phyloP scores from a whole-genome alignment of 768 basidiomycete genomes.

The Xerocomellus chrysenteron region DNA sequence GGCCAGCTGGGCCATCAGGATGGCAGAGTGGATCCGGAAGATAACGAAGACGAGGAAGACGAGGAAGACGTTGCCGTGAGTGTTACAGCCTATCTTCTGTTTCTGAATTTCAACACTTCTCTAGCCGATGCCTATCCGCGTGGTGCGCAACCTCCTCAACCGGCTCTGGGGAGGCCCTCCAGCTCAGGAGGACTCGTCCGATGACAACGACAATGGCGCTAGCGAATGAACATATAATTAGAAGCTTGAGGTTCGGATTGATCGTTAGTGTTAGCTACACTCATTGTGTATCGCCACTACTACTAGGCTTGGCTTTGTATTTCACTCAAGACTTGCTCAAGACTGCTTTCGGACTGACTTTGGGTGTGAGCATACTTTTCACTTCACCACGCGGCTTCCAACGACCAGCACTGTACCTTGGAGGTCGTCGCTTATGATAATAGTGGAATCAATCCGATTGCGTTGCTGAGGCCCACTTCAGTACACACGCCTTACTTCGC shows the following conservation, averaged over 20 bases:
- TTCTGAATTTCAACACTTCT: neutral
- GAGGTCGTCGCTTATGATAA: too few relatives aligned
- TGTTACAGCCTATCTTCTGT: neutral
- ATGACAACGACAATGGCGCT: constrained; percentile 17
- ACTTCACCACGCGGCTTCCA: too few relatives aligned
- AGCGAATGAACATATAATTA: neutral
- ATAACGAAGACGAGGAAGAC: constrained; percentile 39
- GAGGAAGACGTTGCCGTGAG: constrained; percentile 49
- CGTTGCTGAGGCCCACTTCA: too few relatives aligned
- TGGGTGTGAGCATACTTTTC: too few relatives aligned
- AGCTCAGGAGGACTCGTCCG: constrained; percentile 20
- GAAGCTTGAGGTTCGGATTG: neutral
- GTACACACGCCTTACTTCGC: neutral
- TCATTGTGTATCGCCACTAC: neutral
- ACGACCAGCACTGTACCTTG: too few relatives aligned
- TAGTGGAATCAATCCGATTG: too few relatives aligned
- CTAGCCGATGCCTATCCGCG: constrained; percentile 59
- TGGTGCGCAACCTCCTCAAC: constrained; percentile 57
- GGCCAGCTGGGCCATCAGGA: constrained; percentile 24
- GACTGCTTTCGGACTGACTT: too few relatives aligned
- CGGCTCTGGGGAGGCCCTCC: constrained; percentile 53
- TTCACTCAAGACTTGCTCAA: neutral
- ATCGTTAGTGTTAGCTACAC: neutral
- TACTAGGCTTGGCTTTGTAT: neutral
- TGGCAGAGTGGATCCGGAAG: constrained; percentile 34